Conservation (phyloP, 768 basidiomycete species). For the Suillus weaverae region DNA sequence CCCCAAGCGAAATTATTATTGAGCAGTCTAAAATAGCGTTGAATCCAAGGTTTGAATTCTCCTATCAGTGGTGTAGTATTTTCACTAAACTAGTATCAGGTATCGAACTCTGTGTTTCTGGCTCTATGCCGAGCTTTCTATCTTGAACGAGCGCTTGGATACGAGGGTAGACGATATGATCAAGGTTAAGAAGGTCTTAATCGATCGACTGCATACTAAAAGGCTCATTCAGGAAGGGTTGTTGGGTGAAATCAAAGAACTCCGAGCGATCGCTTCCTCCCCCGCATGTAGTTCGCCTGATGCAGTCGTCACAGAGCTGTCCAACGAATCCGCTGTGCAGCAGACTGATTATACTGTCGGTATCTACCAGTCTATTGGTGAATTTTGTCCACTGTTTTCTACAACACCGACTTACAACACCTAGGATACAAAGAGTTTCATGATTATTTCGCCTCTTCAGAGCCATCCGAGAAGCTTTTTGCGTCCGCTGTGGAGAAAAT, state of each 20-base stretch:
- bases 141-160: conserved; percentile 69
- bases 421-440: conserved; percentile 93
- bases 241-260: conserved; percentile 68
- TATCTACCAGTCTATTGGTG: conserved; percentile 94
- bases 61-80: not conserved
- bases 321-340: conserved; percentile 6
- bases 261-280: conserved; percentile 36
- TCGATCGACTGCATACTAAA: conserved; percentile 1
- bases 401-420: conserved; percentile 11
- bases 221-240: conserved; percentile 62
- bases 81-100: conserved; percentile 38
- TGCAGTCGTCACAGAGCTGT: not conserved
- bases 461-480: conserved; percentile 45
- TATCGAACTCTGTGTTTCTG: conserved; percentile 89
- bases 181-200: conserved; percentile 44
- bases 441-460: conserved; percentile 52
- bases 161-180: conserved; percentile 88
- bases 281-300: not conserved
- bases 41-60: conserved; percentile 50
- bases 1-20: conserved; percentile 64
- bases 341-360: conserved; percentile 71
- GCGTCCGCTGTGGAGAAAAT: conserved; percentile 66
- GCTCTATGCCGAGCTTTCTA: conserved; percentile 74
- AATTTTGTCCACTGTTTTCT: conserved; percentile 10
- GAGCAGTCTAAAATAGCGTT: conserved; percentile 53